A percentile compares a stretch with the other conserved stretches of the same genome.
These are phyloP conservation scores for Codiaeum variegatum DNA, from an alignment of 441 rosid species.

Conservation along the genomic window DNA sequence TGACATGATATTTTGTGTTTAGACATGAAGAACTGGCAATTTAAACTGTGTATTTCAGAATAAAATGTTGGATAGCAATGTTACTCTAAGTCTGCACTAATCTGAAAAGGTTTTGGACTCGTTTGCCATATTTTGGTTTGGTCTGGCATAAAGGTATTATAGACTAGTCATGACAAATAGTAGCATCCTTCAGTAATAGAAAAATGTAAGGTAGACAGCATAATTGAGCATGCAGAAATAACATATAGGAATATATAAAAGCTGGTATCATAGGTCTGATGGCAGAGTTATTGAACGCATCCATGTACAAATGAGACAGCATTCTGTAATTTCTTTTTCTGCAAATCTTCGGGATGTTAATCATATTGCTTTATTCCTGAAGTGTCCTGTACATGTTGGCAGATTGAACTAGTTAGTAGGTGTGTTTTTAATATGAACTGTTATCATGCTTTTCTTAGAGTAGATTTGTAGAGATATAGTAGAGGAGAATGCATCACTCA, in stretches of 20 bases:
- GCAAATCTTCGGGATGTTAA: no score
- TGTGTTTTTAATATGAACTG: background rate
- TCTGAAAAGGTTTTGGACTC: background rate
- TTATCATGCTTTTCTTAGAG: background rate
- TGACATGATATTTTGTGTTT: background rate
- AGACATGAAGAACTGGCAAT: background rate
- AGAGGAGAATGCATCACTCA: background rate
- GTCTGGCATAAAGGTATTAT: background rate
- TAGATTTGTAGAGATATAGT: background rate
- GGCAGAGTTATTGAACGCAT: no score
- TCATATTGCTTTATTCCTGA: no score
- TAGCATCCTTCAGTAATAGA: background rate
- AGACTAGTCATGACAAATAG: background rate
- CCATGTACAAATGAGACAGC: no score
- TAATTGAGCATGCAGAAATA: background rate
- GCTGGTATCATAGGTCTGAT: background rate
- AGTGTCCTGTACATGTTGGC: background rate
- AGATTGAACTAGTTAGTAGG: background rate
- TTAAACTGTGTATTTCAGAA: background rate
- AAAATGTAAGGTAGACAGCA: background rate
- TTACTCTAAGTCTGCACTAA: background rate
- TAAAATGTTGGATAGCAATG: background rate
- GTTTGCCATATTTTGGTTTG: background rate
- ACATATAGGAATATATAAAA: background rate
- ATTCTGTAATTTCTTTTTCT: no score